Base-by-base conservation (phyloP, 768 basidiomycete genomes). In the Mycena pura region DNA sequence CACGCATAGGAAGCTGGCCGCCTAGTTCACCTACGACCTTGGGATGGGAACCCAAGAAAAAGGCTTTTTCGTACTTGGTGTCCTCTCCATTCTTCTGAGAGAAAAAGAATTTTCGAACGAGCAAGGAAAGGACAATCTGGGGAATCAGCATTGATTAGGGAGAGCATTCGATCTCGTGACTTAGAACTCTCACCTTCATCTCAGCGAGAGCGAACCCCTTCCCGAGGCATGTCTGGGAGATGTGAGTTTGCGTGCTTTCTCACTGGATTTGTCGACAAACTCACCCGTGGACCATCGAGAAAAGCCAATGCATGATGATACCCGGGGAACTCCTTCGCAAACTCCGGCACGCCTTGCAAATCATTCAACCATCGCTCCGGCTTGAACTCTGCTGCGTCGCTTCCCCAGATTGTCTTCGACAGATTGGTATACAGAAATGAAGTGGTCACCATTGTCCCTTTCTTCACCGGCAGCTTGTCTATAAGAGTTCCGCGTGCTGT, bases 241-340 rank as follows among this genome's bases (percentile, higher is more conserved):
- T n/a, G n/a, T n/a, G n/a, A n/a, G n/a, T n/a, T n/a, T n/a, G n/a
- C n/a, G n/a, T n/a, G n/a, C n/a, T n/a, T n/a, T n/a, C n/a, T n/a
- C n/a, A n/a, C n/a, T n/a, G n/a, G n/a, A n/a, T n/a, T n/a, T n/a
- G n/a, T n/a, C n/a, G n/a, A n/a, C n/a, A n/a, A n/a, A n/a, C n/a
- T n/a, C n/a, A n/a, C n/a, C n/a, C n/a, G n/a, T n/a, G 73, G 73
- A 2, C 74, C 72, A 47, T 76, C 73, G 0, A 62, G 41, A 19
- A 76, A 76, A 4, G 68, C 68, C 49, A 74, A 47, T 29, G 73
- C 46, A 55, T 76, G 72, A 17, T 50, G 65, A 21, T 72, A 62
- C 5, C 72, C 74, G 11, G 68, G 72, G 3, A 69, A 52, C 17
- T 69, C 71, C 34, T 53, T 63, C 14, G 64, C 69, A 22, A 31